These are phyloP conservation scores for Asterophora lycoperdoides DNA, from an alignment of 768 basidiomycete genomes.

Conservation along the genomic window DNA sequence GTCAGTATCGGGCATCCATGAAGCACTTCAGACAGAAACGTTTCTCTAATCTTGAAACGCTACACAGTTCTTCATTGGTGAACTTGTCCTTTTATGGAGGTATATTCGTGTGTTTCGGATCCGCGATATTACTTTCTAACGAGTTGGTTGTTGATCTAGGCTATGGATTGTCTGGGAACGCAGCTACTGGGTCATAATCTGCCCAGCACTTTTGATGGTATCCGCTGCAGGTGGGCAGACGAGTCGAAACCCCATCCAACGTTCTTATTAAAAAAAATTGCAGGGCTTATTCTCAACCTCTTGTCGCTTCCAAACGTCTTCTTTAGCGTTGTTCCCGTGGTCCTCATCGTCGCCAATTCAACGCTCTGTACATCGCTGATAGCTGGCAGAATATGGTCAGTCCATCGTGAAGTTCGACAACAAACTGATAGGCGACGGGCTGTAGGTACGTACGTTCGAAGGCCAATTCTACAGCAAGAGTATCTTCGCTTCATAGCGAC, in stretches of 20 bases:
- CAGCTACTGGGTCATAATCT: slow-evolving; percentile 9
- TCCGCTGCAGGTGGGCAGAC: slow-evolving; percentile 1
- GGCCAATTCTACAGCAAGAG: not conserved
- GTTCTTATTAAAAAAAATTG: not conserved
- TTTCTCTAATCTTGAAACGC: not conserved
- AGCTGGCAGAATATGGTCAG: slow-evolving; percentile 14
- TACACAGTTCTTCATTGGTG: slow-evolving; percentile 12
- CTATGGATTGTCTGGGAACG: slow-evolving; percentile 17
- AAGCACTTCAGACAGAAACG: not conserved
- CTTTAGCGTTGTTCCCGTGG: slow-evolving; percentile 9
- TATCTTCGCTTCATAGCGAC: not conserved
- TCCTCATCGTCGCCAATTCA: slow-evolving; percentile 14
- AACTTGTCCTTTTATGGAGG: slow-evolving; percentile 18
- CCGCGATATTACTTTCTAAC: not conserved
- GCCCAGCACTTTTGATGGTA: slow-evolving; percentile 11
- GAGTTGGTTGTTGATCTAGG: not conserved
- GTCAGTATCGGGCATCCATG: not conserved
- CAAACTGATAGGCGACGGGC: not conserved
- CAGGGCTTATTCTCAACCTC: slow-evolving; percentile 8
- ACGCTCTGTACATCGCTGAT: slow-evolving; percentile 16
- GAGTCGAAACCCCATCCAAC: not conserved
- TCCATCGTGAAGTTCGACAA: not conserved
- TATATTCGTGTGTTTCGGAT: not conserved
- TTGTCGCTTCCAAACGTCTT: slow-evolving; percentile 1
- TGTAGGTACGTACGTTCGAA: slow-evolving; percentile 12